Percentiles rank a stretch among this genome's conserved stretches.
These are phyloP conservation scores for Penicillium vulpinum DNA, from an alignment of 2,329 filamentous ascomycete genomes.

Conservation along the genomic window DNA sequence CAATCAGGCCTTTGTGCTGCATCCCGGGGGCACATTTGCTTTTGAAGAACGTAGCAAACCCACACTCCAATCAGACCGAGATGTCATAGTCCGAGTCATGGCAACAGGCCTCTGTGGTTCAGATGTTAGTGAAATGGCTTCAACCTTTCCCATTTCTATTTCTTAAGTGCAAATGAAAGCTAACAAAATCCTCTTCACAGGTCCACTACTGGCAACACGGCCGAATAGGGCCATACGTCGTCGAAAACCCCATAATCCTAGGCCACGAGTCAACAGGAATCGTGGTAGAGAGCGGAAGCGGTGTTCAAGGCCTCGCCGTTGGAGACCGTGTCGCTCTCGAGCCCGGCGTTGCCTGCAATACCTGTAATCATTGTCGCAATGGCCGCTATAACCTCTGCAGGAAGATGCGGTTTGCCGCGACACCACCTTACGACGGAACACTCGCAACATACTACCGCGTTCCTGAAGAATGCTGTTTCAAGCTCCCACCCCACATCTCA, in stretches of 20 bases:
- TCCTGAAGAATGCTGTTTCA: slow-evolving; percentile 85
- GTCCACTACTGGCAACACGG: slow-evolving; percentile 45
- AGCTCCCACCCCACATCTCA: slow-evolving; percentile 60
- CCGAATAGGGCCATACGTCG: slow-evolving; percentile 38
- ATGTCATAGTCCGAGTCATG: slow-evolving; percentile 74
- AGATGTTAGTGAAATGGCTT: slow-evolving; percentile 56
- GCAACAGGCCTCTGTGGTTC: slow-evolving; percentile 85
- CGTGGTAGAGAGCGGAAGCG: slow-evolving; percentile 58
- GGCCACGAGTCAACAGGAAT: slow-evolving; percentile 70
- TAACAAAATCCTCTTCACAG: slow-evolving; percentile 13
- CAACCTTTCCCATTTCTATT: background rate
- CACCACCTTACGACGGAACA: slow-evolving; percentile 82
- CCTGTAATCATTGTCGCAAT: slow-evolving; percentile 70
- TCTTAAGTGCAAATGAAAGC: background rate
- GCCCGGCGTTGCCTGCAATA: slow-evolving; percentile 68
- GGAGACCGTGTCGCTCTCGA: slow-evolving; percentile 75
- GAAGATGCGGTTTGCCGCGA: slow-evolving; percentile 84
- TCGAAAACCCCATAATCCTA: slow-evolving; percentile 44
- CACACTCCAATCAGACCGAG: slow-evolving; percentile 47
- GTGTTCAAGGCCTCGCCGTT: slow-evolving; percentile 54
- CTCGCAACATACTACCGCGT: slow-evolving; percentile 78
- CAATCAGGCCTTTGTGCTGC: slow-evolving; percentile 20
- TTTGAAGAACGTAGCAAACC: slow-evolving; percentile 25
- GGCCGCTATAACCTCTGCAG: slow-evolving; percentile 86
- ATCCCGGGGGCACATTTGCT: slow-evolving; percentile 23